Evolutionary conservation across 225 moss, liverwort and hornwort species (phyloP).

Genomic region (Climacium dendroides): DNA sequence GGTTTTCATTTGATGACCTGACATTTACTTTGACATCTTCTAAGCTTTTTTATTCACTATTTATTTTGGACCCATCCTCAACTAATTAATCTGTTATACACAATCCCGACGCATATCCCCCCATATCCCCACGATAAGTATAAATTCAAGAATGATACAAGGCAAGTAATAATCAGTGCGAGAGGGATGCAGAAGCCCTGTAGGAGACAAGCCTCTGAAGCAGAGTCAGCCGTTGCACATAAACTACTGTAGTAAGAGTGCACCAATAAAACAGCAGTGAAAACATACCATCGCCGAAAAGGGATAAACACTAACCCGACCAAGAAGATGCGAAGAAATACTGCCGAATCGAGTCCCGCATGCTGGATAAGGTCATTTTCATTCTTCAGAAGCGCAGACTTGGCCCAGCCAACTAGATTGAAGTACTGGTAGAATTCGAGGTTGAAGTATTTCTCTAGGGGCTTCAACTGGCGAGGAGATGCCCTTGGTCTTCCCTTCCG

Average conservation of each 20-base stretch:
- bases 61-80: neutral
- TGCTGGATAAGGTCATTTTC: conserved; percentile 68
- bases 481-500: conserved; percentile 32
- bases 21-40: neutral
- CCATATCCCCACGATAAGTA: neutral
- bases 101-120: neutral
- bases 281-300: neutral
- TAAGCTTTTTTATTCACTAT: neutral
- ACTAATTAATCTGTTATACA: neutral
- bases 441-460: conserved; percentile 42
- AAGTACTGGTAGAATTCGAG: conserved; percentile 49
- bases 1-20: neutral
- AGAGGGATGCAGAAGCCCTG: neutral
- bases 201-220: neutral
- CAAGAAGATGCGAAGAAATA: conserved; percentile 64
- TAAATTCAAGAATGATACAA: neutral
- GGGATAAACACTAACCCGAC: conserved; percentile 35
- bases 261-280: neutral
- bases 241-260: neutral
- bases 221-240: neutral
- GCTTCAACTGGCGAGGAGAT: conserved; percentile 16
- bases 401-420: conserved; percentile 41
- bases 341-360: conserved; percentile 74
- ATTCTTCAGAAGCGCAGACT: conserved; percentile 45
- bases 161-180: neutral